Evolutionary conservation across 257 asterid species (phyloP).

Genomic region (Solanum pennellii): DNA sequence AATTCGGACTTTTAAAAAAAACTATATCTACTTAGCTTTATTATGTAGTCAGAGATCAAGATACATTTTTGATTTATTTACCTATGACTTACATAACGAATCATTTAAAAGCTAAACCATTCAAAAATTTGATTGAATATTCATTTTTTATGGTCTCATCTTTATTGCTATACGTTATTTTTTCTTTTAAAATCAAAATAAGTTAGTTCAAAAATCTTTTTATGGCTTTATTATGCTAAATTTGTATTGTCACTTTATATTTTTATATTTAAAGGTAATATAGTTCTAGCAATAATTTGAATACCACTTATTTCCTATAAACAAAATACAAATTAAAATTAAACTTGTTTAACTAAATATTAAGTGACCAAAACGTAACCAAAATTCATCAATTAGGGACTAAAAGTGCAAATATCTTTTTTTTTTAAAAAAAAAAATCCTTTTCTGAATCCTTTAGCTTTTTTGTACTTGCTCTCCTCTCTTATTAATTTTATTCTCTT

Average conservation of each 20-base stretch:
- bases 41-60: background rate
- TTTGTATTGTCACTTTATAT: background rate
- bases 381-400: background rate
- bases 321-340: background rate
- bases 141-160: background rate
- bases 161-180: background rate
- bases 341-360: background rate
- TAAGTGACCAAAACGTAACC: background rate
- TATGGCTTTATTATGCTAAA: background rate
- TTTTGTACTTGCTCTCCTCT: background rate
- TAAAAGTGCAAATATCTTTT: background rate
- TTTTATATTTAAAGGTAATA: background rate
- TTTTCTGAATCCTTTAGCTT: background rate
- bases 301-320: background rate
- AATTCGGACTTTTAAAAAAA: no score
- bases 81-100: background rate
- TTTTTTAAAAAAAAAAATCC: accelerated
- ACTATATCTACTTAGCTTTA: background rate
- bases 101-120: background rate
- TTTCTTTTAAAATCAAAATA: background rate
- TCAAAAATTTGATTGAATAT: background rate
- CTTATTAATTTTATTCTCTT: background rate
- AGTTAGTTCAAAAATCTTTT: background rate
- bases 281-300: background rate
- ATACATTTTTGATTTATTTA: background rate